Percentiles rank a stretch among this genome's conserved stretches.
These are phyloP conservation scores for Climacium dendroides DNA, from an alignment of 225 moss, liverwort and hornwort species.

Conservation along the genomic window DNA sequence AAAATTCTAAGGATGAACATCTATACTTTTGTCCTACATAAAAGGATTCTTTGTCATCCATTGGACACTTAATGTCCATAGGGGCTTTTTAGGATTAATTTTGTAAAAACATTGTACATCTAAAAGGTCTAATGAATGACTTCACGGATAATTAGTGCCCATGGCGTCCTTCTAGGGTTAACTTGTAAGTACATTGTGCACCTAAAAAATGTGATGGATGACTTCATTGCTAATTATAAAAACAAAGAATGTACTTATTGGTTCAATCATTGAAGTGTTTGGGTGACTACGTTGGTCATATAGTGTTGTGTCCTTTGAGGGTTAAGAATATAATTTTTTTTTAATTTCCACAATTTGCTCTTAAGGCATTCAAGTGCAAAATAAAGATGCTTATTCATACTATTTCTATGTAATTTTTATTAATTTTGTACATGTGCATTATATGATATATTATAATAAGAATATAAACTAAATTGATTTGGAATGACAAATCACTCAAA, in stretches of 20 bases:
- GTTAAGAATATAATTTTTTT: background rate
- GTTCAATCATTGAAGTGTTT: background rate
- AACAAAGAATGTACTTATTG: background rate
- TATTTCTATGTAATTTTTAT: background rate
- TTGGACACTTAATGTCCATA: rapidly evolving
- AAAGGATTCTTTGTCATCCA: background rate
- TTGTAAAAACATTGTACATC: too few species aligned
- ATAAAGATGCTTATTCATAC: background rate
- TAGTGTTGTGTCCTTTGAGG: rapidly evolving
- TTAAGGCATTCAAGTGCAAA: background rate
- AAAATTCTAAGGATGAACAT: background rate
- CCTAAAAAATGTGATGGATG: rapidly evolving
- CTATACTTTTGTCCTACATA: too few species aligned
- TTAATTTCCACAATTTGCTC: background rate
- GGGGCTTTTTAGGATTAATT: rapidly evolving
- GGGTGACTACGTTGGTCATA: rapidly evolving
- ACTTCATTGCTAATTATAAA: background rate
- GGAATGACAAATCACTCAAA: too few species aligned
- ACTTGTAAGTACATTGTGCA: rapidly evolving
- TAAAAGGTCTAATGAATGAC: too few species aligned
- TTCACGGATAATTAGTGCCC: too few species aligned
- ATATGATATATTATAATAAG: background rate
- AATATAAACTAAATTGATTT: too few species aligned
- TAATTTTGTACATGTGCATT: background rate
- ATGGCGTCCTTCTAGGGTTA: rapidly evolving